Evolutionary conservation across 345 rosid genomes (phyloP).

Genomic region (Eucalyptus marginata): DNA sequence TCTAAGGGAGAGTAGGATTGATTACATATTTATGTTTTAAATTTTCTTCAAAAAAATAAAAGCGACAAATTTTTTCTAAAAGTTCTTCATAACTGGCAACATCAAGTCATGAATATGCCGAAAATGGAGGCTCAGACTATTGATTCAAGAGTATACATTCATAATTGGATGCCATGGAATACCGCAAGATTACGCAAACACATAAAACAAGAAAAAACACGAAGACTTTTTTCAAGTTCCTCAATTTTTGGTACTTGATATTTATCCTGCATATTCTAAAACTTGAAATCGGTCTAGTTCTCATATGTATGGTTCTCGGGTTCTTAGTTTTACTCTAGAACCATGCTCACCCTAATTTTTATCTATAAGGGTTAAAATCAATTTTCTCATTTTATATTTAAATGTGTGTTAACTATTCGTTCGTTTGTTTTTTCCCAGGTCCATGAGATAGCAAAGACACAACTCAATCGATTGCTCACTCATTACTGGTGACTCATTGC

Average conservation of each 20-base stretch:
- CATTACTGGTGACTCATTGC: not conserved
- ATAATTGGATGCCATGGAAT: too few relatives aligned
- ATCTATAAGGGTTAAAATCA: not conserved
- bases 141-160: not conserved
- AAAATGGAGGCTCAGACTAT: too few relatives aligned
- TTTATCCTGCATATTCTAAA: too few relatives aligned
- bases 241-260: not conserved
- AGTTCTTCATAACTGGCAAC: too few relatives aligned
- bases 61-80: too few relatives aligned
- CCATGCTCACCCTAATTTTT: not conserved
- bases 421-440: not conserved
- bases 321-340: too few relatives aligned
- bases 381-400: not conserved
- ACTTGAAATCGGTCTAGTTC: not conserved
- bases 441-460: not conserved
- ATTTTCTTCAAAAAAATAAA: too few relatives aligned
- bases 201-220: not conserved
- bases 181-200: too few relatives aligned
- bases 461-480: not conserved
- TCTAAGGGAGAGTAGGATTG: too few relatives aligned
- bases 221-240: not conserved
- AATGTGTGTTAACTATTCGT: not conserved
- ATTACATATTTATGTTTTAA: too few relatives aligned
- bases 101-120: not conserved
- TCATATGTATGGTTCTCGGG: not conserved